These are phyloP conservation scores for Zoysia japonica DNA, from an alignment of 176 grass and related monocot genomes.

Conservation along the genomic window DNA sequence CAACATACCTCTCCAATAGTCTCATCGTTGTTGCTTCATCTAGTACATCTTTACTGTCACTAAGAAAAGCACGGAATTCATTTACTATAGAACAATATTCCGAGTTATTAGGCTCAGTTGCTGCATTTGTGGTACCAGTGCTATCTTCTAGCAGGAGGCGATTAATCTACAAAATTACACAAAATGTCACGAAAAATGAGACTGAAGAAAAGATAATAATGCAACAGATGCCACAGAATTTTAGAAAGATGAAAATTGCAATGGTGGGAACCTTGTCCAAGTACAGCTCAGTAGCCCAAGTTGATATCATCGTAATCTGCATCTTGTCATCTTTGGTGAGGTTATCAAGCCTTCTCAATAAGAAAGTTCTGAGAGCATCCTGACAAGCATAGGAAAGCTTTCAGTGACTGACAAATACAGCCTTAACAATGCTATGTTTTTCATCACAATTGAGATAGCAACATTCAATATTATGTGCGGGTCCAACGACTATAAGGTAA, in stretches of 20 bases:
- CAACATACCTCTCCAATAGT: constrained; percentile 75
- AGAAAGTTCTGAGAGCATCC: constrained; percentile 95
- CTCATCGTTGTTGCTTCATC: constrained; percentile 98
- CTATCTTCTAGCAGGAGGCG: constrained; percentile 89
- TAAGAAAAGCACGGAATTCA: constrained; percentile 92
- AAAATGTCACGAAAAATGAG: constrained; percentile 32
- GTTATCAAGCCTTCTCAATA: constrained; percentile 84
- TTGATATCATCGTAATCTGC: constrained; percentile 98
- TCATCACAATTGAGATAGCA: constrained; percentile 32
- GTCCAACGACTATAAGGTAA: constrained; percentile 5
- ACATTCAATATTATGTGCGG: neutral
- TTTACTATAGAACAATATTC: constrained; percentile 73
- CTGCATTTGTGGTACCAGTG: constrained; percentile 40
- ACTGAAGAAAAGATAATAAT: constrained; percentile 16
- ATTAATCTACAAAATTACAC: constrained; percentile 77
- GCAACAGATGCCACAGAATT: constrained; percentile 12
- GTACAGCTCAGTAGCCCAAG: constrained; percentile 94
- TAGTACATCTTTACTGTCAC: constrained; percentile 93
- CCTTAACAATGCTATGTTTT: constrained; percentile 22
- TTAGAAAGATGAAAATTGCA: constrained; percentile 28
- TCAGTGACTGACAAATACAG: constrained; percentile 13
- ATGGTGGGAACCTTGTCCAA: constrained; percentile 77
- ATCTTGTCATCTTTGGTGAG: constrained; percentile 91
- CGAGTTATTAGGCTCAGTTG: constrained; percentile 50
- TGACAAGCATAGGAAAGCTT: constrained; percentile 32